Evolutionary conservation across 208 protist genomes (phyloP).

Genomic region (Leishmania amazonensis): DNA sequence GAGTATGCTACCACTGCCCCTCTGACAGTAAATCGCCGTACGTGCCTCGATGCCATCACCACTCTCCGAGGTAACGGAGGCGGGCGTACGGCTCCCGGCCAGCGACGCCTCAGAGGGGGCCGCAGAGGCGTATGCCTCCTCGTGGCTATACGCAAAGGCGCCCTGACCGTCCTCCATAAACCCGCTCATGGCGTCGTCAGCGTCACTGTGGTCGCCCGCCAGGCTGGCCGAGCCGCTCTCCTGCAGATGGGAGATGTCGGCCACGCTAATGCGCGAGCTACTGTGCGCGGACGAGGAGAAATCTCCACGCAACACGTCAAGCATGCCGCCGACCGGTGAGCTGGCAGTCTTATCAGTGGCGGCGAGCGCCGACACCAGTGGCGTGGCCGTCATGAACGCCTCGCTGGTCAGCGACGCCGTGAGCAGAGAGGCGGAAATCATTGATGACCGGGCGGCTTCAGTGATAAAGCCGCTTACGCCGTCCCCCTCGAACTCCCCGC

Average conservation of each 20-base stretch:
- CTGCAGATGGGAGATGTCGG: constrained; percentile 46
- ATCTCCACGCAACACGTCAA: constrained; percentile 2
- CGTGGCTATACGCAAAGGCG: background rate
- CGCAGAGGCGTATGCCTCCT: background rate
- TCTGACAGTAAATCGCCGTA: background rate
- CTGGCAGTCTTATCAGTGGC: background rate
- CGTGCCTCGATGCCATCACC: background rate
- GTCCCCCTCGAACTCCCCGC: background rate
- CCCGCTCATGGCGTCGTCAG: constrained; percentile 1
- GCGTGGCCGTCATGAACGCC: background rate
- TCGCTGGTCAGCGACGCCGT: constrained; percentile 19
- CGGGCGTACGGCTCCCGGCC: background rate
- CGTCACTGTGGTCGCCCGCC: constrained; percentile 10
- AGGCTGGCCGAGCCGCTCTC: constrained; percentile 24
- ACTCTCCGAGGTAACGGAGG: background rate
- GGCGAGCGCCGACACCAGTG: background rate
- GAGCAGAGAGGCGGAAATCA: constrained; percentile 15
- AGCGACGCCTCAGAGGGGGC: background rate
- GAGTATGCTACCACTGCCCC: background rate
- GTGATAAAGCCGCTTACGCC: background rate
- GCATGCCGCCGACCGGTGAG: background rate
- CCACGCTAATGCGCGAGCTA: constrained; percentile 59
- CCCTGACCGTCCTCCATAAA: background rate
- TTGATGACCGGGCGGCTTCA: background rate
- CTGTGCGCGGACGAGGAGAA: constrained; percentile 32